These are phyloP conservation scores for Metschnikowia corniflorae DNA, from an alignment of 805 yeast genomes.

Conservation along the genomic window DNA sequence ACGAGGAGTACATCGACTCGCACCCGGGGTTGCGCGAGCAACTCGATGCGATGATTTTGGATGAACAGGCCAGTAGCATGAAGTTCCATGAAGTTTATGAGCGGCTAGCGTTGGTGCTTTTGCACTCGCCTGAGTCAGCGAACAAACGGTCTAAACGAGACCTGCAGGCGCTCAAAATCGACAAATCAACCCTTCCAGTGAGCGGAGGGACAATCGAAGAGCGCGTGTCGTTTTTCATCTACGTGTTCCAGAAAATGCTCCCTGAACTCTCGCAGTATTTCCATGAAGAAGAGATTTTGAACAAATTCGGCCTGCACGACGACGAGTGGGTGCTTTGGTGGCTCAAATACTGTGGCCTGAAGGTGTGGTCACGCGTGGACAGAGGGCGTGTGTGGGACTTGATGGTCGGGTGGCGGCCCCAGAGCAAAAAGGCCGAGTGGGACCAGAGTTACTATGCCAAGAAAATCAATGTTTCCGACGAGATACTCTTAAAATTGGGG, in stretches of 20 bases:
- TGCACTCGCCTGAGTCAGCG: constrained; percentile 64
- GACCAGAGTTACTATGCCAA: constrained; percentile 28
- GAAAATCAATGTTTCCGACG: constrained; percentile 27
- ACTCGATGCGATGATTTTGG: constrained; percentile 23
- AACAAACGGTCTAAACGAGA: constrained; percentile 10
- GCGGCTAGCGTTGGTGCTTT: constrained; percentile 66
- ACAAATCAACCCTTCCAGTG: constrained; percentile 42
- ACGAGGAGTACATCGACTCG: constrained; percentile 35
- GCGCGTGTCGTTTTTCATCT: constrained; percentile 63
- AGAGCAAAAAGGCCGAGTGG: constrained; percentile 27
- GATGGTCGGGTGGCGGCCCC: constrained; percentile 68
- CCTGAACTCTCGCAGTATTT: constrained; percentile 78
- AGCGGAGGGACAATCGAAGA: constrained; percentile 66
- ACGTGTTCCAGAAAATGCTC: constrained; percentile 54
- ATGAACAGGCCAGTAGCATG: constrained; percentile 35
- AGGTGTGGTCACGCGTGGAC: constrained; percentile 76
- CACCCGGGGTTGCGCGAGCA: constrained; percentile 24
- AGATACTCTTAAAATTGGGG: constrained; percentile 40
- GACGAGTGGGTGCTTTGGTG: constrained; percentile 95
- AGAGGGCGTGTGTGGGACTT: constrained; percentile 90
- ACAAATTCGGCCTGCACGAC: constrained; percentile 52
- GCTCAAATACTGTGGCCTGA: constrained; percentile 87
- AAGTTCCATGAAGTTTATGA: constrained; percentile 69
- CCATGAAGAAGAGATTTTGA: constrained; percentile 74
- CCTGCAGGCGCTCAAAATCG: constrained; percentile 19